Percentiles rank a stretch among this genome's conserved stretches.
These are phyloP conservation scores for Xerocomus minutiporus DNA, from an alignment of 1,284 basidiomycete species.

Conservation along the genomic window DNA sequence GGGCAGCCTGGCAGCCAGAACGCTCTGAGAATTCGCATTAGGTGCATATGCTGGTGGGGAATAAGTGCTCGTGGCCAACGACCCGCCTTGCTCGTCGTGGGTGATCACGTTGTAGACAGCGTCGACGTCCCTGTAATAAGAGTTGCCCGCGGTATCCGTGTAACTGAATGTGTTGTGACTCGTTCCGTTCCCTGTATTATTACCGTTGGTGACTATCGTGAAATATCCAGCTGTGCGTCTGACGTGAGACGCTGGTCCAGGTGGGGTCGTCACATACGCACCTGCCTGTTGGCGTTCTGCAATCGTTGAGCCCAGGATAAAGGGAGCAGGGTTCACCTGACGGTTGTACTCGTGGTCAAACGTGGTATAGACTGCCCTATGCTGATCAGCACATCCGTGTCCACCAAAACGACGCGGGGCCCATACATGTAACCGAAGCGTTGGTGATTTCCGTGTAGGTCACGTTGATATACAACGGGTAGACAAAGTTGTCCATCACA, in stretches of 20 bases:
- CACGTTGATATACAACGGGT: slow-evolving; percentile 61
- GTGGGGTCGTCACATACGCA: slow-evolving; percentile 26
- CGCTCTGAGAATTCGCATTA: background rate
- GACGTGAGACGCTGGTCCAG: background rate
- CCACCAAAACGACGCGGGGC: background rate
- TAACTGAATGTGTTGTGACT: slow-evolving; percentile 67
- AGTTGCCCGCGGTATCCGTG: slow-evolving; percentile 54
- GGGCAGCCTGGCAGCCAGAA: slow-evolving; percentile 40
- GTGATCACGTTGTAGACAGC: slow-evolving; percentile 59
- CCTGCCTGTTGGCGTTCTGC: slow-evolving; percentile 54
- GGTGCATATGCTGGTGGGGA: background rate
- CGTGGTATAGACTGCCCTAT: slow-evolving; percentile 40
- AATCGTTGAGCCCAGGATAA: slow-evolving; percentile 56
- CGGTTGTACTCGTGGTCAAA: slow-evolving; percentile 71
- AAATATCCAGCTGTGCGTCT: slow-evolving; percentile 50
- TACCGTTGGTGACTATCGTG: slow-evolving; percentile 32
- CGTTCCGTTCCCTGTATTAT: slow-evolving; percentile 53
- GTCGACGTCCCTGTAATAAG: slow-evolving; percentile 56
- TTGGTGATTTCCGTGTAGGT: slow-evolving; percentile 42
- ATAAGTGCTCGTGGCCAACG: slow-evolving; percentile 36
- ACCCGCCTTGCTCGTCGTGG: slow-evolving; percentile 54
- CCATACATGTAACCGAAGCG: slow-evolving; percentile 44
- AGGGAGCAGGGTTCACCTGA: slow-evolving; percentile 51
- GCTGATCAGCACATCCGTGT: slow-evolving; percentile 2
- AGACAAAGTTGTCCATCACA: slow-evolving; percentile 59